Conservation (phyloP, 345 rosid genomes). For the Xanthoceras sorbifolium region DNA sequence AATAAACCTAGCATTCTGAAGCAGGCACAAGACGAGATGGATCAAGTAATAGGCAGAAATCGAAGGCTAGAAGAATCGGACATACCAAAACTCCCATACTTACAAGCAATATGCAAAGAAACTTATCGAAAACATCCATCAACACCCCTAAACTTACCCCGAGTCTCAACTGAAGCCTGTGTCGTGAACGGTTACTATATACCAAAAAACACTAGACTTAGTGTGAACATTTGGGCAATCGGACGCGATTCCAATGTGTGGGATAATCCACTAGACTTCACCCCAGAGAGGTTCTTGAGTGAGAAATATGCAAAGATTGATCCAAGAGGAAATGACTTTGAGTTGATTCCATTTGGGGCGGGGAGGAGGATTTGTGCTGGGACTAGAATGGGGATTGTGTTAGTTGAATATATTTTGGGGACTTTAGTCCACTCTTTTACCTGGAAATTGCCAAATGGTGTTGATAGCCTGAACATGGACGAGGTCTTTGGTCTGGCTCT, state of each 20-base stretch:
- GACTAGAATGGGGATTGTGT: slow-evolving; percentile 51
- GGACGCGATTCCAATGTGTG: slow-evolving; percentile 61
- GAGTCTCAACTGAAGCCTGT: slow-evolving; percentile 41
- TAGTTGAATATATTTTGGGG: slow-evolving; percentile 55
- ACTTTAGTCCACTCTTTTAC: slow-evolving; percentile 56
- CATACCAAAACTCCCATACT: slow-evolving; percentile 47
- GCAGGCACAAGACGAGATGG: slow-evolving; percentile 63
- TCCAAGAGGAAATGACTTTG: slow-evolving; percentile 49
- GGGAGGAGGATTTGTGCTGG: slow-evolving; percentile 62
- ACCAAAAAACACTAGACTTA: slow-evolving; percentile 42
- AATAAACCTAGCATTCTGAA: slow-evolving; percentile 42
- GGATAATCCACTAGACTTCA: slow-evolving; percentile 47
- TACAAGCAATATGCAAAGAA: slow-evolving; percentile 62
- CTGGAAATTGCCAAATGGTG: slow-evolving; percentile 45
- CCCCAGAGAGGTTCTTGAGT: slow-evolving; percentile 49
- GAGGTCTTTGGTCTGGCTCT: slow-evolving; percentile 59
- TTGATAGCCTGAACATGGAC: slow-evolving; percentile 48
- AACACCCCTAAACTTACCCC: slow-evolving; percentile 52
- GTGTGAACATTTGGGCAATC: slow-evolving; percentile 63
- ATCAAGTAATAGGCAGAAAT: slow-evolving; percentile 51
- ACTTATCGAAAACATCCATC: slow-evolving; percentile 57
- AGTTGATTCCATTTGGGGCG: slow-evolving; percentile 57
- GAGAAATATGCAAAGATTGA: slow-evolving; percentile 36
- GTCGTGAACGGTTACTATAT: slow-evolving; percentile 51
- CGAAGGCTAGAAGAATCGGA: slow-evolving; percentile 55